These are phyloP conservation scores for Triadica sebifera DNA, from an alignment of 345 rosid genomes.

Conservation along the genomic window DNA sequence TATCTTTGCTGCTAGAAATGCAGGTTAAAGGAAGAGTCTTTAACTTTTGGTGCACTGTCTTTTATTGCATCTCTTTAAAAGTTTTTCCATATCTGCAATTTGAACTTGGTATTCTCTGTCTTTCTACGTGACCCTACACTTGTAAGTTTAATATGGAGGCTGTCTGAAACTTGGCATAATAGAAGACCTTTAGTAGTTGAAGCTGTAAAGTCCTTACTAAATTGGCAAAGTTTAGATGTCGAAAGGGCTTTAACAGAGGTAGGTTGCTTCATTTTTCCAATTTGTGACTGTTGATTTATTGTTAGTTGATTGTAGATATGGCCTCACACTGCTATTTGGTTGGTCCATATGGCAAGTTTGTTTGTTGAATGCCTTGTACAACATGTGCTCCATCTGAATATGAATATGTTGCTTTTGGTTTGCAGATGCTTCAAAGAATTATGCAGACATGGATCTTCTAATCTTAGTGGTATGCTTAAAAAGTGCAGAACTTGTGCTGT, in stretches of 20 bases:
- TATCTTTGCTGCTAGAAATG: slow-evolving; percentile 60
- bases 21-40: slow-evolving; percentile 83
- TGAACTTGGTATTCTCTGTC: slow-evolving; percentile 13
- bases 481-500: slow-evolving; percentile 79
- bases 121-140: slow-evolving; percentile 25
- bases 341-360: slow-evolving; percentile 82
- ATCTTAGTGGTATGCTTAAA: slow-evolving; percentile 52
- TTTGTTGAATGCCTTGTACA: slow-evolving; percentile 89
- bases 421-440: slow-evolving; percentile 94
- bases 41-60: slow-evolving; percentile 87
- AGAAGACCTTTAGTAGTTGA: slow-evolving; percentile 80
- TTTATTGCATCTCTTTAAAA: slow-evolving; percentile 86
- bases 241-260: slow-evolving; percentile 91
- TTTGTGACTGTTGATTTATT: background rate
- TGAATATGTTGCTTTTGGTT: slow-evolving; percentile 52
- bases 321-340: slow-evolving; percentile 95
- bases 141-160: slow-evolving; percentile 47
- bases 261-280: background rate
- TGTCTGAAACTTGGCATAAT: slow-evolving; percentile 85
- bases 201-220: slow-evolving; percentile 72
- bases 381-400: slow-evolving; percentile 78
- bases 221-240: slow-evolving; percentile 77
- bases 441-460: slow-evolving; percentile 57
- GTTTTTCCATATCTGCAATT: slow-evolving; percentile 32
- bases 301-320: slow-evolving; percentile 84